Base-by-base conservation (phyloP, 495 filamentous ascomycete species). In the Endocarpon pusillum region DNA sequence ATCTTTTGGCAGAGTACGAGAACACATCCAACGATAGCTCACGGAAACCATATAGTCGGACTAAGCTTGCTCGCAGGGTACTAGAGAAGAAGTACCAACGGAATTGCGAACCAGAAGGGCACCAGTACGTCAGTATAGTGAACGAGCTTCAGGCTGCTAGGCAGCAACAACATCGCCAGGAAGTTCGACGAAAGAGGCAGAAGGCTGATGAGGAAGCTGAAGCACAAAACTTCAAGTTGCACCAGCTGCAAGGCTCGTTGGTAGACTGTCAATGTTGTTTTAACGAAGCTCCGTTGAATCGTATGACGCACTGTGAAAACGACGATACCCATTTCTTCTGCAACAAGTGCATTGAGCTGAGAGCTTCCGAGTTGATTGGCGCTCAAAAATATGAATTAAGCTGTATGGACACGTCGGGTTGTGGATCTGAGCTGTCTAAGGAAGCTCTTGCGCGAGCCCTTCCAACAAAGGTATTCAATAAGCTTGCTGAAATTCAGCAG, bases 201-300 rank as follows among this genome's bases (percentile, higher is more conserved):
- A 57, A 54, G 6, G 59, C 70, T 26, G 46, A 59, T 37, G 48
- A 60, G 15, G 67, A 64, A 14, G 42, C 58, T 11, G 44, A 49
- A 19, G 53, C 40, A 6, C 64, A 61, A 8, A 54, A 64, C 35
- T 54, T 55, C 4, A 51, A 66, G 15, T 66, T 54, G 54, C 28
- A 59, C 49, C 35, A 53, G 23, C 48, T 39, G 18, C 39, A 38
- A 19, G 46, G 52, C 25, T 51, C 52, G 23, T 47, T 75, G 23
- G 47, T 55, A 8, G 78, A 85, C 36, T 81, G 78, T 42, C 64
- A 58, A 11, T 81, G 78, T 44, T 92, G 83, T 47, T 87, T 62
- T 41, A 55, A 59, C 8, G 75, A 83, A 2, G 64, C 62, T 33
- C 59, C 78, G 5, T 52, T 68, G 31, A 75, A 81, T 45, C 60